Base-by-base conservation (phyloP, 2,329 filamentous ascomycete genomes). In the Penicillium sp. region DNA sequence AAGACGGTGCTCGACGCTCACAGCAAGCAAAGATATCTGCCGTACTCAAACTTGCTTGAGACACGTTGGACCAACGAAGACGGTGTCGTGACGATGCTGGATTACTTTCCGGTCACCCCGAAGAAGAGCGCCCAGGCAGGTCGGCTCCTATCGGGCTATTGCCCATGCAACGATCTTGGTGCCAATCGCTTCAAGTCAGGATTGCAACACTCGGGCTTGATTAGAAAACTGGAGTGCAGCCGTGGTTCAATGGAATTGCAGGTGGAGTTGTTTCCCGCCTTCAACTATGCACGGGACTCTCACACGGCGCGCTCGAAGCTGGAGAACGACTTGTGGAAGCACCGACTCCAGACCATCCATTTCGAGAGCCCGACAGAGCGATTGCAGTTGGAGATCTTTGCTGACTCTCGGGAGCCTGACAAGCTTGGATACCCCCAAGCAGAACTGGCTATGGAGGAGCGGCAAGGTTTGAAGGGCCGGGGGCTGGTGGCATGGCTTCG, bases 51-150 rank as follows among this genome's bases (percentile, higher is more conserved):
- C 54, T 83, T 89, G 43, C 70, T 89, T 2, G 82, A 87, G 60
- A 89, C 86, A 1, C 75, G 84, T n/a, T 88, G 84, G 61, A 83
- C 87, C 48, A 78, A 84, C 48, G 85, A 89, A 52, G 78, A 84
- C 40, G 86, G 85, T 1, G 85, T 87, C 1, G 78, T 85, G 8
- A 83, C 86, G 39, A 61, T 89, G 19, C 72, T 86, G 11, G 85
- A 89, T 60, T 89, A 87, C 66, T 87, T 89, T 50, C 84, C 84
- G 0, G 75, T 85, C 1, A 83, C 84, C 8, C 81, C 78, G 56
- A 78, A 74, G 35, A 74, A 75, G 66, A 69, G 36, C 71, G 71
- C 50, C 63, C 56, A 55, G 28, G 46, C 53, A 2, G 48, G 45
- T n/a, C 48, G 54, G 33, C 32, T 59, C 30, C 38, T 65, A 29